Evolutionary conservation across 1,284 basidiomycete species (phyloP).

Genomic region (Ceratobasidium sp.): DNA sequence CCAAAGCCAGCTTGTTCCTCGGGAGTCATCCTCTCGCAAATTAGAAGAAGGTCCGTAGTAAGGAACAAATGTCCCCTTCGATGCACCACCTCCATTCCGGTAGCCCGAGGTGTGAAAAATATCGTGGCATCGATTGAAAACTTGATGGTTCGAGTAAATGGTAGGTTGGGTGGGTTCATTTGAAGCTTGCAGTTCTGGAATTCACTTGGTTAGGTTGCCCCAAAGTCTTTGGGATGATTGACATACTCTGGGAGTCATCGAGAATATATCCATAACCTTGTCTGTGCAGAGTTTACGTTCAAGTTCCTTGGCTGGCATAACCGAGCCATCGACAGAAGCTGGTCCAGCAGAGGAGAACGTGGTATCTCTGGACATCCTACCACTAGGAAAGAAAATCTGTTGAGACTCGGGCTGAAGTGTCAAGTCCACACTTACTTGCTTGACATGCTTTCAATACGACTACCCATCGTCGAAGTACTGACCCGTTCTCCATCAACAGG

Average conservation of each 20-base stretch:
- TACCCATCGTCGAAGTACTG: constrained; percentile 32
- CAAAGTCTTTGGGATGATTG: background rate
- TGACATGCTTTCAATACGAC: constrained; percentile 52
- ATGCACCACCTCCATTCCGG: constrained; percentile 76
- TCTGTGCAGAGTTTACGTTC: constrained; percentile 83
- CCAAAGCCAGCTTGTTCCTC: constrained; percentile 58
- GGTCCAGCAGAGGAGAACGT: constrained; percentile 61
- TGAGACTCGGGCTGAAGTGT: too few species aligned
- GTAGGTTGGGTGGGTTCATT: constrained; percentile 81
- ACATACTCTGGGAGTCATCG: constrained; percentile 90
- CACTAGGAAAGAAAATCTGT: constrained; percentile 51
- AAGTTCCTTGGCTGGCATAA: constrained; percentile 72
- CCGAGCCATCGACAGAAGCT: constrained; percentile 49
- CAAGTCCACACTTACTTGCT: constrained; percentile 72
- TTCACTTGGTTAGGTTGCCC: background rate
- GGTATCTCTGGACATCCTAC: constrained; percentile 67
- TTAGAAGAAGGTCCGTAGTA: constrained; percentile 89
- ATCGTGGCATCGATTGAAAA: constrained; percentile 78
- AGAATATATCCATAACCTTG: constrained; percentile 90
- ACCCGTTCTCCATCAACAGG: constrained; percentile 33
- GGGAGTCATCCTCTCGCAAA: constrained; percentile 82
- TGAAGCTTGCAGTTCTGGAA: constrained; percentile 87
- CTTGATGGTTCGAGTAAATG: constrained; percentile 80
- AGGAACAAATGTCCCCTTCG: constrained; percentile 85
- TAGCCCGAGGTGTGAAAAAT: constrained; percentile 79